Conservation (phyloP, 176 grass and related monocot genomes). For the Echinochloa phyllopogon region DNA sequence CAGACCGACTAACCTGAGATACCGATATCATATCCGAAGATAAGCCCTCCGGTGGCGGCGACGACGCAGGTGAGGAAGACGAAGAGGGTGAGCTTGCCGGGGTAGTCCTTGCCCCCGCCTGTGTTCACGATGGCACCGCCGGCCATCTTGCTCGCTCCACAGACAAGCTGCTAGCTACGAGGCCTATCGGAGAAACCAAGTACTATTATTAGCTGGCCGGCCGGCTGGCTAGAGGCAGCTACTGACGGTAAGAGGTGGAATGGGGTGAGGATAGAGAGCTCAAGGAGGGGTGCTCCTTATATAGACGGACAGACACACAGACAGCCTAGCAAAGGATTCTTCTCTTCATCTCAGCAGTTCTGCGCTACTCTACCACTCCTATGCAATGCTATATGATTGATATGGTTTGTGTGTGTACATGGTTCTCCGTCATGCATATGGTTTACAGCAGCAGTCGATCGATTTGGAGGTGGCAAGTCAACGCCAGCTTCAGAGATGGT, state of each 20-base stretch:
- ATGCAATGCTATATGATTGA: not conserved
- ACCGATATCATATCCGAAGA: constrained; percentile 75
- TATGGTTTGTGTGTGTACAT: not conserved
- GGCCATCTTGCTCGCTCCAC: constrained; percentile 39
- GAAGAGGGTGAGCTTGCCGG: constrained; percentile 65
- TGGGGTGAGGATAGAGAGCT: not conserved
- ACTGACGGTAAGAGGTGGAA: too few species aligned
- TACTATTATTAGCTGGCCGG: too few species aligned
- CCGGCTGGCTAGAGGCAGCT: too few species aligned
- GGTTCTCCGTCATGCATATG: not conserved
- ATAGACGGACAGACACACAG: not conserved
- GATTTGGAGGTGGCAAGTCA: constrained; percentile 7
- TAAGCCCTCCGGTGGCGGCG: constrained; percentile 67
- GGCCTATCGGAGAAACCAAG: too few species aligned
- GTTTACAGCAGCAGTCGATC: not conserved
- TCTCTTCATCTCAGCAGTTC: not conserved
- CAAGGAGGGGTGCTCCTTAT: not conserved
- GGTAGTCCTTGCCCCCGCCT: constrained; percentile 58
- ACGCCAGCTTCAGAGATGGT: not conserved
- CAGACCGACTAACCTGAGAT: constrained; percentile 48
- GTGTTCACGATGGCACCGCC: constrained; percentile 59
- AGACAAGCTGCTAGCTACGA: too few species aligned
- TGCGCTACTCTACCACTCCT: not conserved
- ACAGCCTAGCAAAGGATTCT: not conserved
- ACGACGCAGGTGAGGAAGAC: constrained; percentile 64